Conservation (phyloP, 306 rosid species). For the Quercus wislizeni region DNA sequence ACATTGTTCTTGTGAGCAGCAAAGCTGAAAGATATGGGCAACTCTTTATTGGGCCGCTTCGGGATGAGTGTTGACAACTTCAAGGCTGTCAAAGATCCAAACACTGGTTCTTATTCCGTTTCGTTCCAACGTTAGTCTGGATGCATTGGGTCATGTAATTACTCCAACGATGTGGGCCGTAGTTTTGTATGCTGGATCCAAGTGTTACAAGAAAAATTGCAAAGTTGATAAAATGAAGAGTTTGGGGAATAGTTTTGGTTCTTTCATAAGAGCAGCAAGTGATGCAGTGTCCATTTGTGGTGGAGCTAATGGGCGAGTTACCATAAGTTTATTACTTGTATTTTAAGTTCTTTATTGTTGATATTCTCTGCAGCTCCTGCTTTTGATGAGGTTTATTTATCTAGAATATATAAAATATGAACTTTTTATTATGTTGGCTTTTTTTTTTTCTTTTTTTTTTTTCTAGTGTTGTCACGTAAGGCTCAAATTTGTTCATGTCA, state of each 20-base stretch:
- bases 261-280: neutral
- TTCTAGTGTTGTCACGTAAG: too few species aligned
- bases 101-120: slow-evolving; percentile 86
- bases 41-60: slow-evolving; percentile 84
- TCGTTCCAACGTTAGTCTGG: slow-evolving; percentile 59
- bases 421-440: too few species aligned
- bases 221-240: neutral
- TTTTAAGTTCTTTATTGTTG: neutral
- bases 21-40: slow-evolving; percentile 90
- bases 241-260: neutral
- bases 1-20: slow-evolving; percentile 36
- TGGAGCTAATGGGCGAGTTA: neutral
- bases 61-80: slow-evolving; percentile 93
- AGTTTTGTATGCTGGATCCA: neutral
- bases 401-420: too few species aligned
- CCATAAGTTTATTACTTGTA: neutral
- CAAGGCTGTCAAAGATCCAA: slow-evolving; percentile 86
- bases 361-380: neutral
- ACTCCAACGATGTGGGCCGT: neutral
- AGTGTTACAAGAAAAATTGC: neutral
- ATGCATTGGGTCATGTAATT: slow-evolving; percentile 2
- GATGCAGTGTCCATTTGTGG: neutral
- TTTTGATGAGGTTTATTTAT: neutral
- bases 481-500: too few species aligned
- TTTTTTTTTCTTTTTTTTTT: too few species aligned